Percentiles rank a stretch among this genome's conserved stretches.
Evolutionary conservation across 305 asterid genomes (phyloP).

Genomic region (Withania somnifera): DNA sequence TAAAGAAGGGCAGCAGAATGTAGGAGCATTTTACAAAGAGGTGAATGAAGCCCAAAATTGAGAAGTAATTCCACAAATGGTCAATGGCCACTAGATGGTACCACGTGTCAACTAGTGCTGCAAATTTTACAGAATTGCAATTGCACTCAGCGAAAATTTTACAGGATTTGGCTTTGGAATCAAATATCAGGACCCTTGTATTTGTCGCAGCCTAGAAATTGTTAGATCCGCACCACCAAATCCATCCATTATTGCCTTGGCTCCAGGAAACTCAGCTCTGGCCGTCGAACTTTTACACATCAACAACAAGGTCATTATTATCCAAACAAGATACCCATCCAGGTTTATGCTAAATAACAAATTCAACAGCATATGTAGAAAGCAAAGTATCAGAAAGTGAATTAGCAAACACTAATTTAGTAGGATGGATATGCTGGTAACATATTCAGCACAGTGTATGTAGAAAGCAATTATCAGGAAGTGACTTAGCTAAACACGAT

Average conservation of each 20-base stretch:
- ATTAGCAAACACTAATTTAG: neutral
- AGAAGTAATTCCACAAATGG: neutral
- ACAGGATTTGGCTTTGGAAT: neutral
- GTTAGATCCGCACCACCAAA: conserved; percentile 84
- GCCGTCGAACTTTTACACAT: conserved; percentile 48
- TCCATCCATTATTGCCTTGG: conserved; percentile 68
- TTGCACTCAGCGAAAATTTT: neutral
- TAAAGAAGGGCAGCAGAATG: neutral
- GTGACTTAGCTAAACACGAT: neutral
- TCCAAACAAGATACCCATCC: neutral
- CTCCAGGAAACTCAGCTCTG: conserved; percentile 75
- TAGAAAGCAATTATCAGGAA: too few relatives aligned
- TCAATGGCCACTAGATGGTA: neutral
- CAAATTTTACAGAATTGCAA: neutral
- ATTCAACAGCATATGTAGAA: neutral
- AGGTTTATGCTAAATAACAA: neutral
- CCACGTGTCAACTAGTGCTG: neutral
- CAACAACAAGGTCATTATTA: neutral
- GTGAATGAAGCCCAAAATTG: neutral
- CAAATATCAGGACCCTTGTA: conserved; percentile 14
- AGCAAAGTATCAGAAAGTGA: neutral
- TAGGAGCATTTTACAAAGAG: neutral
- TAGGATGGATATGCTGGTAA: neutral
- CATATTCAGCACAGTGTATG: neutral
- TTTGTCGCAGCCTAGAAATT: conserved; percentile 45